Conservation (phyloP, 306 rosid species). For the Castanopsis chinensis region DNA sequence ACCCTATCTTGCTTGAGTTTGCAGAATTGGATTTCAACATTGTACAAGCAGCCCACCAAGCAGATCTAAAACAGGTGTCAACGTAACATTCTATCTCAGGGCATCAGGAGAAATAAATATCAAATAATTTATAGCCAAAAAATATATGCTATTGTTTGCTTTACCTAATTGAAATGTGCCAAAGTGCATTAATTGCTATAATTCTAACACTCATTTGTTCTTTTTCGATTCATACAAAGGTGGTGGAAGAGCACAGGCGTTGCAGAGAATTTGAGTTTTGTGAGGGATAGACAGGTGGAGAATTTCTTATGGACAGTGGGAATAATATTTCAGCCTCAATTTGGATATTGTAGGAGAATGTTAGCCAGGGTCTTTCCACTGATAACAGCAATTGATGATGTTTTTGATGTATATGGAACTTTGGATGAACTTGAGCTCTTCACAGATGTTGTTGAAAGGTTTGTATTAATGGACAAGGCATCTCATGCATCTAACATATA, state of each 20-base stretch:
- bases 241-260: constrained; percentile 25
- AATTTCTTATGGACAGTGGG: constrained; percentile 22
- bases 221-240: background rate
- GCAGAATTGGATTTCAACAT: constrained; percentile 17
- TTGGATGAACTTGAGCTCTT: constrained; percentile 22
- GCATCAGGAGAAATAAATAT: too few species aligned
- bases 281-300: constrained; percentile 17
- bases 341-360: background rate
- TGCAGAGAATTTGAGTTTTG: constrained; percentile 7
- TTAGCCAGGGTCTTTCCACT: background rate
- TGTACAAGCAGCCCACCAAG: constrained; percentile 10
- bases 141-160: too few species aligned
- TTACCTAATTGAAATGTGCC: too few species aligned
- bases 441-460: constrained; percentile 20
- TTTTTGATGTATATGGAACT: constrained; percentile 19
- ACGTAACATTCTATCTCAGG: background rate
- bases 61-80: constrained; percentile 10
- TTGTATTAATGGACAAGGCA: too few species aligned
- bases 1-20: background rate
- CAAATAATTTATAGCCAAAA: too few species aligned
- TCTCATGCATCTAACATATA: too few species aligned
- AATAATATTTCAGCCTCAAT: background rate
- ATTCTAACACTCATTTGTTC: too few species aligned
- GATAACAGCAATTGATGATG: constrained; percentile 6
- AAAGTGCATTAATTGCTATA: too few species aligned